Conservation (phyloP, 208 protist genomes). For the Blechomonas ayalai region DNA sequence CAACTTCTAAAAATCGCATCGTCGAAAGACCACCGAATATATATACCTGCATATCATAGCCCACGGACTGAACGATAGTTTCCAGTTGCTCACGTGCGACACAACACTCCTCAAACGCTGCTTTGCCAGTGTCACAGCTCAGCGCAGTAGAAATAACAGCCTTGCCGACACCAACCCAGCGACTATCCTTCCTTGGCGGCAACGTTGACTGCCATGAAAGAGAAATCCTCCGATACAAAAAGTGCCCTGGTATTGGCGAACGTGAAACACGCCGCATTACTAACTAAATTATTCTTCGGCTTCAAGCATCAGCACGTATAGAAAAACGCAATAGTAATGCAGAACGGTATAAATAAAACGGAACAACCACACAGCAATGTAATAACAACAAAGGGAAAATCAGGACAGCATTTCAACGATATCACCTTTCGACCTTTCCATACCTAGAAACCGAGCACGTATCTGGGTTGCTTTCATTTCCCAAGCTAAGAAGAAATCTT, state of each 20-base stretch:
- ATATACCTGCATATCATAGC: conserved; percentile 82
- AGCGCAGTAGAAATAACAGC: conserved; percentile 49
- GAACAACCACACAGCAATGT: not conserved
- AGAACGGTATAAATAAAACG: not conserved
- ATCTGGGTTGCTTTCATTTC: not conserved
- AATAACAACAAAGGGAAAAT: conserved; percentile 3
- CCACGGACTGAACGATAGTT: conserved; percentile 61
- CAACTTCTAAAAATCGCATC: conserved; percentile 69
- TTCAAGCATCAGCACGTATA: conserved; percentile 1
- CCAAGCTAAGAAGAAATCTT: not conserved
- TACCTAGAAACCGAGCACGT: no score
- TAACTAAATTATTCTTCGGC: not conserved
- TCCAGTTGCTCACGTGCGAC: conserved; percentile 73
- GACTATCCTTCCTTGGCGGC: conserved; percentile 15
- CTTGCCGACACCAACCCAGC: conserved; percentile 50
- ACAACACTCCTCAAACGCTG: conserved; percentile 77
- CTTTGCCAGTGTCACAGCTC: conserved; percentile 66
- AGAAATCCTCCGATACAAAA: conserved; percentile 14
- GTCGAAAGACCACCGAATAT: conserved; percentile 85
- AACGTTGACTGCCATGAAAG: conserved; percentile 57
- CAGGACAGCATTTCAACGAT: not conserved
- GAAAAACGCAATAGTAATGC: not conserved
- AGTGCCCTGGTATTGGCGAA: not conserved
- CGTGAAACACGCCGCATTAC: not conserved
- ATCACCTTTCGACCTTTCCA: not conserved